Evolutionary conservation across 176 grass and related monocot genomes (phyloP).

Genomic region (Oryza glaberrima): DNA sequence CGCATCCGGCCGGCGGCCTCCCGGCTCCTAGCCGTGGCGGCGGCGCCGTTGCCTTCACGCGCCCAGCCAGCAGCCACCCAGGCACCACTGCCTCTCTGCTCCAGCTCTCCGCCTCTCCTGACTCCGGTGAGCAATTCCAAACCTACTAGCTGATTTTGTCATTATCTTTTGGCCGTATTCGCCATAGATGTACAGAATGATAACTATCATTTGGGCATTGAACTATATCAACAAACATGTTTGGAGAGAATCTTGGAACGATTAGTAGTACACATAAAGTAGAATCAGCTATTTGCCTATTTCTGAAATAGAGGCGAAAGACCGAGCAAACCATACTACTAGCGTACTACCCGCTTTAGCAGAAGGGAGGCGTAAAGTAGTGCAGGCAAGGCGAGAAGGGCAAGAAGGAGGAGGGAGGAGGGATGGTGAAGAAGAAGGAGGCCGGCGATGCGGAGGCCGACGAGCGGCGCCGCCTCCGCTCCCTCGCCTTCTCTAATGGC

Average conservation of each 20-base stretch:
- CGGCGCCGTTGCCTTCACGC: too few relatives aligned
- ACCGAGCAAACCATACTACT: too few relatives aligned
- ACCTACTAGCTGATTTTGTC: neutral
- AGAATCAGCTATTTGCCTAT: neutral
- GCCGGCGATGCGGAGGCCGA: slow-evolving; percentile 43
- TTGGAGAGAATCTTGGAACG: neutral
- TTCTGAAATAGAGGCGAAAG: neutral
- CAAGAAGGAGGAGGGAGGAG: too few relatives aligned
- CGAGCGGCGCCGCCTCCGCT: slow-evolving; percentile 64
- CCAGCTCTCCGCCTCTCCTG: too few relatives aligned
- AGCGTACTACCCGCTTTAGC: too few relatives aligned
- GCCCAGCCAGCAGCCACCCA: too few relatives aligned
- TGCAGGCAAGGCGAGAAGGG: too few relatives aligned
- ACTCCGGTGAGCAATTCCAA: neutral
- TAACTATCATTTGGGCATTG: neutral
- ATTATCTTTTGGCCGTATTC: neutral
- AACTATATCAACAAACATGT: neutral
- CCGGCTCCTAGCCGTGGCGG: too few relatives aligned
- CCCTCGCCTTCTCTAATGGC: slow-evolving; percentile 67
- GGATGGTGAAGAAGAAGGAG: slow-evolving; percentile 63
- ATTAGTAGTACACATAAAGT: slow-evolving; percentile 18
- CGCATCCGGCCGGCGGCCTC: too few relatives aligned
- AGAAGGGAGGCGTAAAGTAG: too few relatives aligned
- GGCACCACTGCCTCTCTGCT: too few relatives aligned
- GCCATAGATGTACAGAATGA: neutral